Base-by-base conservation (phyloP, 2,329 filamentous ascomycete genomes). In the Xylariaceae sp. region DNA sequence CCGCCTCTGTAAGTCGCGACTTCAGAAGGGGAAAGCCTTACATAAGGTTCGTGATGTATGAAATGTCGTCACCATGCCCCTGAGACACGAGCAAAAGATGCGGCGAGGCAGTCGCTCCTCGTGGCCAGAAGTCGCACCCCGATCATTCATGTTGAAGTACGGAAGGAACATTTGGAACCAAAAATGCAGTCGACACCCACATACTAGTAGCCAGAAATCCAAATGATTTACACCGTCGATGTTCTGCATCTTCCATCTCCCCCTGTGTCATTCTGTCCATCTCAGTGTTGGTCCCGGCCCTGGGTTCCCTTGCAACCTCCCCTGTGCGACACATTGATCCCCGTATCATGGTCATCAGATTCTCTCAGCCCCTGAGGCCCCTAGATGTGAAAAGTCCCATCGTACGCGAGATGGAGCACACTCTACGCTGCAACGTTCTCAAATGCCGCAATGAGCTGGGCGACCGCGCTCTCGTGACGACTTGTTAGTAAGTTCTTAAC, bases 391-490 rank as follows among this genome's bases (percentile, higher is more conserved):
- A 37, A n/a, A 48, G 6, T n/a, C 37, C 5, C n/a, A 13, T 9
- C 17, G 13, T 23, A 56, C 60, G 48, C 3, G 51, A 59, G 6
- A 94, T 95, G 89, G 90, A 96, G 59, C 83, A 87, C 60, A 76
- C 80, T 18, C 77, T 96, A 23, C 82, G 84, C 42, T 97, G 93
- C 78, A 97, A 97, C 72, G 82, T 85, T 34, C 79, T 92, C 42
- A 88, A 86, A 62, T 97, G 93, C 69, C 83, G 90, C 51, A 78
- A 77, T 47, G 82, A 87, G 64, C 80, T 96, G 39, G 80, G 77
- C 39, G 85, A 89, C 47, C 80, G 82, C 63, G 92, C 91, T 9
- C 81, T 96, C 1, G 90, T 96, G 39, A 96, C 92, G 3, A 94
- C 89, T 11, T 97, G 92, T 83, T 91, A 88, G 90, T 89, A 62